Evolutionary conservation across 371 early-diverging fungal species (phyloP), one percentile per base, ranked within the genome.

Genomic region (Apophysomyces variabilis): DNA sequence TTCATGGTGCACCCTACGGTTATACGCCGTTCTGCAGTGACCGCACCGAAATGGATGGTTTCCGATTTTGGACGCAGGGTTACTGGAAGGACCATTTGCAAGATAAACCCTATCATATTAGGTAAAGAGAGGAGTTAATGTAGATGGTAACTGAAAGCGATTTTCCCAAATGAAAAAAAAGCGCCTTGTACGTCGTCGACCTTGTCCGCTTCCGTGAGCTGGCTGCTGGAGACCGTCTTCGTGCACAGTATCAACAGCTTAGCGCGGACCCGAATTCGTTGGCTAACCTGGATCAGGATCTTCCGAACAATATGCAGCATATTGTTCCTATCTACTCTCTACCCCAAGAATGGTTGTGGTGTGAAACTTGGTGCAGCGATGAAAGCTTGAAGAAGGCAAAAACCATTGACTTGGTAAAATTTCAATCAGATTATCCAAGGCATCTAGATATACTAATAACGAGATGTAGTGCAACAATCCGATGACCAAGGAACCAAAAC

Each of bases 361-460:
- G 98, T 69, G 96, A 97, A 78, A 98, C 98, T 5, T 98, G 98
- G 97, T 98, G 98, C 73, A 88, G 91, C 38, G 95, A 96, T 66
- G 90, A 86, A 58, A 87, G 89, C 6, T 75, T 96, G 56, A 83
- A 80, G 38, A 88, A 63, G 14, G 98, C 98, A 4, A 96, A 95
- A 78, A 96, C 98, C 0, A 98, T 98, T 70, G 98, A 98, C 77
- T 77, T 98, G 85, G 93, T 92, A 86, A 82, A 38, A 39, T 21
- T 12, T 43, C 9, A 38, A 4, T 13, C 32, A 38, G 5, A 41
- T 1, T 26, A 26, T 26, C 32, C 32, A 26, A 26, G 32, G 32
- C 39, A 7, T 38, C n/a, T 3, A 41, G 12, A 38, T 13, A 18
- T 59, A 18, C 36, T 56, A 3, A 61, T 54, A 1, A 62, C 41